phyloP scores from a whole-genome alignment of 305 asterid genomes.

The Galium porrigens region DNA sequence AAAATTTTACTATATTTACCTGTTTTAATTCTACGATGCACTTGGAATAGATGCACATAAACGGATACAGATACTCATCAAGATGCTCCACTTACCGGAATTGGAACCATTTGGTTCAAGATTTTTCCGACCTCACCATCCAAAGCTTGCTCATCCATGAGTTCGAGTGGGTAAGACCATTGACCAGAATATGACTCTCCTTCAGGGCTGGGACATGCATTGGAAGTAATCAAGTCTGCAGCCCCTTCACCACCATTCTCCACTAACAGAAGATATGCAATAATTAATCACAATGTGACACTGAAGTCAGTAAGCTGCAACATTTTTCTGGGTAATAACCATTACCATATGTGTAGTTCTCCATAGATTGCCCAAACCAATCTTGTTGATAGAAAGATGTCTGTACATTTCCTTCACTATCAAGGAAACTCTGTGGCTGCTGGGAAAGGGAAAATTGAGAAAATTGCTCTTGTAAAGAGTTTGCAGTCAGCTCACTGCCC shows the following conservation, averaged over 20 bases:
- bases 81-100: constrained; percentile 48
- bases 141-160: constrained; percentile 50
- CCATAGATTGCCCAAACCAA: constrained; percentile 62
- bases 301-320: constrained; percentile 4
- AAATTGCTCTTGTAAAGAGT: constrained; percentile 54
- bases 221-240: constrained; percentile 34
- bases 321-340: constrained; percentile 19
- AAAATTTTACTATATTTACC: constrained; percentile 6
- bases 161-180: constrained; percentile 50
- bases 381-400: constrained; percentile 46
- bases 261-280: constrained; percentile 30
- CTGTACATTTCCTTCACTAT: constrained; percentile 32
- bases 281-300: constrained; percentile 13
- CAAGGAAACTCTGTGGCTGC: constrained; percentile 39
- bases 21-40: constrained; percentile 1
- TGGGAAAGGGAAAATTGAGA: constrained; percentile 60
- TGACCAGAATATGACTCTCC: constrained; percentile 40
- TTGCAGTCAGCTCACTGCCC: constrained; percentile 24
- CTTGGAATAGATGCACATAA: background rate
- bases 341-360: constrained; percentile 41
- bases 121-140: constrained; percentile 82
- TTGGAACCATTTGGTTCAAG: constrained; percentile 81
- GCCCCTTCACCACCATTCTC: constrained; percentile 37
- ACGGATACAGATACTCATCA: background rate
- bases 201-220: constrained; percentile 58